Percentiles rank a stretch among this genome's conserved stretches.
These are phyloP conservation scores for Edaphochlamys debaryana DNA, from an alignment of 139 green algal species.

Conservation along the genomic window DNA sequence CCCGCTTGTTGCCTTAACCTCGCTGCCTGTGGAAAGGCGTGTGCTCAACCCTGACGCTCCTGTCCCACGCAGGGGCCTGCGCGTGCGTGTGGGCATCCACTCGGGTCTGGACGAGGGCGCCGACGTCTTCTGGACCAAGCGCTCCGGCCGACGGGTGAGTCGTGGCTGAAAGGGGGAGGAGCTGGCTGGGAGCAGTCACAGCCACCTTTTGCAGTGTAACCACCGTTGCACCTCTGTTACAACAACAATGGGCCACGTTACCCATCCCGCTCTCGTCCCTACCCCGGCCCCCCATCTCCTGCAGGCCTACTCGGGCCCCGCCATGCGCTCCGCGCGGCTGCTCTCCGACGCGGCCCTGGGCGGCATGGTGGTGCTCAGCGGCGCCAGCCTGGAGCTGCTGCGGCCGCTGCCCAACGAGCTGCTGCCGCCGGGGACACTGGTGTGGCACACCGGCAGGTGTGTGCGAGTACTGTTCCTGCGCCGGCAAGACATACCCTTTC, in stretches of 20 bases:
- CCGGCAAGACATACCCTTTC: too few species aligned
- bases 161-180: too few species aligned
- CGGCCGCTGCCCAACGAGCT: slow-evolving; percentile 25
- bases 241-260: too few species aligned
- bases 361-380: slow-evolving; percentile 18
- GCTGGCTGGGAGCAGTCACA: too few species aligned
- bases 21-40: too few species aligned
- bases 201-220: too few species aligned
- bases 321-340: slow-evolving; percentile 15
- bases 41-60: too few species aligned
- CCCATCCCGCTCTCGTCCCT: too few species aligned
- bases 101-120: slow-evolving; percentile 8
- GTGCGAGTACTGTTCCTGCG: too few species aligned
- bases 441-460: slow-evolving; percentile 27
- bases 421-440: slow-evolving; percentile 3
- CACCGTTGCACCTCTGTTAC: too few species aligned
- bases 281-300: too few species aligned
- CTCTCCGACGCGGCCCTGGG: slow-evolving; percentile 27
- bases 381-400: slow-evolving; percentile 8
- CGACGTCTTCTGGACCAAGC: slow-evolving; percentile 29
- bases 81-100: slow-evolving; percentile 27
- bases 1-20: too few species aligned
- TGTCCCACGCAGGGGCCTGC: background rate
- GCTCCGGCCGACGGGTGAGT: slow-evolving; percentile 12
- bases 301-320: slow-evolving; percentile 12